Evolutionary conservation across 1,139 yeast species (phyloP).

Genomic region (Saccharomycopsis hybrid): DNA sequence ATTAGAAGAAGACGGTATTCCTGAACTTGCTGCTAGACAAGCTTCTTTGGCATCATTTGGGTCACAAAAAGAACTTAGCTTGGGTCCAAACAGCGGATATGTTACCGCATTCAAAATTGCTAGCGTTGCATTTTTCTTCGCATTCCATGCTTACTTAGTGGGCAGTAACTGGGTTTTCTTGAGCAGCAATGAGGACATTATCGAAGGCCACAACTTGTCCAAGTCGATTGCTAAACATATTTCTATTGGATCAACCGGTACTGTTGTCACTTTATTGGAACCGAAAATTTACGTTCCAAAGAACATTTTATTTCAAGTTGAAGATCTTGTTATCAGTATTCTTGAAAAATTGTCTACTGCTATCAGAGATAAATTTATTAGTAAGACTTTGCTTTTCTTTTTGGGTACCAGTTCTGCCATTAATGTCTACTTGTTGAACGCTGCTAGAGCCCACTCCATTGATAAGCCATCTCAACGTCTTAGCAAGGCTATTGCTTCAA

Average conservation of each 20-base stretch:
- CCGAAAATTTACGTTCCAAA: constrained; percentile 67
- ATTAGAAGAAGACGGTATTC: constrained; percentile 89
- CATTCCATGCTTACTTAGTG: constrained; percentile 68
- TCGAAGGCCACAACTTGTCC: constrained; percentile 5
- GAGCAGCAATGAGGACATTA: constrained; percentile 2
- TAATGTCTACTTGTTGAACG: constrained; percentile 78
- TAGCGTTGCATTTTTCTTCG: constrained; percentile 62
- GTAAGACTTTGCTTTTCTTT: constrained; percentile 69
- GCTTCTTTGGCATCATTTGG: constrained; percentile 33
- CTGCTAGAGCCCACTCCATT: constrained; percentile 52
- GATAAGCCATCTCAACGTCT: constrained; percentile 31
- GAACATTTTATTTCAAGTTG: constrained; percentile 56
- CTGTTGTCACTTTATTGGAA: constrained; percentile 56
- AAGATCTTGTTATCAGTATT: constrained; percentile 51
- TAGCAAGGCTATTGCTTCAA: constrained; percentile 4
- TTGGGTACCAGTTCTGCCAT: constrained; percentile 72
- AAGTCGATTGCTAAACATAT: constrained; percentile 19
- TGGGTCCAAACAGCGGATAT: constrained; percentile 24
- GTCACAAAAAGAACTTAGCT: constrained; percentile 28
- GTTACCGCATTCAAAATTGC: constrained; percentile 59
- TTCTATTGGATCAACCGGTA: constrained; percentile 24
- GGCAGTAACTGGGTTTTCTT: constrained; percentile 67
- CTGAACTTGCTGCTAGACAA: constrained; percentile 64
- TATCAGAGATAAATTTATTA: constrained; percentile 76
- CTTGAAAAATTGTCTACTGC: constrained; percentile 59